Evolutionary conservation across 2,329 filamentous ascomycete species (phyloP), one percentile per base, ranked within the genome.

Genomic region (Fusarium algeriense): DNA sequence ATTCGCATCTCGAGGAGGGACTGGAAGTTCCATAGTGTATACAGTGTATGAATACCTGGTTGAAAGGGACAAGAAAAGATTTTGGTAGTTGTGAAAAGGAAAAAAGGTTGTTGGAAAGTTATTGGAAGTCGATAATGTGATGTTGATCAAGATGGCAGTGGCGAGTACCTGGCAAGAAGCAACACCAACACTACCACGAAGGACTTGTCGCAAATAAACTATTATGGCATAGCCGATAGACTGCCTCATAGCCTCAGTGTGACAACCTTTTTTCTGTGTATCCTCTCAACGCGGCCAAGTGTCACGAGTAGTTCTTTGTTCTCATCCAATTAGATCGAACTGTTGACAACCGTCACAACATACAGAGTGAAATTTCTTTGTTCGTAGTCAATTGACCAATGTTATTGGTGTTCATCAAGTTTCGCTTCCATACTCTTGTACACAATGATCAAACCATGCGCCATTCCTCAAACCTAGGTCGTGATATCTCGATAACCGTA

Each of bases 241-340:
- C n/a, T 38, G 10, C 10, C 30, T 30, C 10, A 57, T 35, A 46
- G 32, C 40, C 46, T 26, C 38, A 70, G 69, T 70, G 57, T 46
- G 60, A 70, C 69, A 67, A 35, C 26, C 49, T 67, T 34, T 17
- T 20, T 12, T 34, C 30, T 48, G 49, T 70, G 60, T 63, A 54
- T 57, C 57, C 56, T 38, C 37, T 30, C 15, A 38, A 53, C 40
- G 34, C 53, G n/a, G 41, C 41, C 45, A 32, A 67, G 69, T 70
- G 28, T 40, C 66, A 72, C 69, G 28, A 49, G n/a, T n/a, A 14
- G 14, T 73, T 73, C 66, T 72, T 73, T 72, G 69, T 72, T 73
- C 69, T 34, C 23, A 45, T 72, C 34, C 17, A 46, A 63, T 50
- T 44, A 34, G 44, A 40, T 26, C 46, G 28, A 45, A 40, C 63